Evolutionary conservation across 768 basidiomycete genomes (phyloP).

Genomic region (Mycena olivaceomarginata): DNA sequence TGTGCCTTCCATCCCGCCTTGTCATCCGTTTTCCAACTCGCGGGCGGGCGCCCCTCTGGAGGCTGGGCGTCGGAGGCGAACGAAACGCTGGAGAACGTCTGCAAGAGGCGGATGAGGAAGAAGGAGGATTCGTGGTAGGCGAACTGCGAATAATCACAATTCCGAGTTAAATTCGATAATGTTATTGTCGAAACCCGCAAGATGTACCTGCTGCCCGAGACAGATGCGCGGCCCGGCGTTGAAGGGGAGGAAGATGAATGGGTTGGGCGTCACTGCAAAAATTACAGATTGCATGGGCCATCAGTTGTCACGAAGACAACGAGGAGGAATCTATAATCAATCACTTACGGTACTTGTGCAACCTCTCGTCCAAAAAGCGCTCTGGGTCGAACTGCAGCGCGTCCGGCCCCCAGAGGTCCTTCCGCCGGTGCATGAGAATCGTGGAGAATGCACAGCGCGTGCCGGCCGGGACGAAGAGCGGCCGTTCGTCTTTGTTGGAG

Average conservation of each 20-base stretch:
- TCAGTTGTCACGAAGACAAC: no score
- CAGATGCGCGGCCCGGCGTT: constrained; percentile 71
- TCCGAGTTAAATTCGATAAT: neutral
- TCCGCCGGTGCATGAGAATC: constrained; percentile 76
- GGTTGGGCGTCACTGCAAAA: constrained; percentile 36
- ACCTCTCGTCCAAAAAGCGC: constrained; percentile 78
- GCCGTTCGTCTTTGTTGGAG: constrained; percentile 53
- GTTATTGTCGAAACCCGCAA: neutral
- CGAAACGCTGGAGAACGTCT: constrained; percentile 68
- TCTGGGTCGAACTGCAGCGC: constrained; percentile 81
- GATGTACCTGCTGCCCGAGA: constrained; percentile 67
- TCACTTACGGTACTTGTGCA: constrained; percentile 68
- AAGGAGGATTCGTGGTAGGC: constrained; percentile 82
- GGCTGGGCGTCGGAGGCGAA: constrained; percentile 69
- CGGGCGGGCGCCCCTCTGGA: constrained; percentile 63
- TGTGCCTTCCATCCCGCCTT: constrained; percentile 59
- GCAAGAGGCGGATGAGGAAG: constrained; percentile 76
- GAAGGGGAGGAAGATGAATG: constrained; percentile 70
- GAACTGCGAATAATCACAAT: constrained; percentile 60
- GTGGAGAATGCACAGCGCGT: constrained; percentile 61
- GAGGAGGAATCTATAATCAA: neutral
- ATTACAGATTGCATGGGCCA: no score
- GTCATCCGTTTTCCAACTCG: constrained; percentile 62
- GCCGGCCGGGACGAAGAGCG: constrained; percentile 63
- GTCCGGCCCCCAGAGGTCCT: constrained; percentile 82